A percentile compares a stretch with the other conserved stretches of the same genome.
Evolutionary conservation across 306 rosid species (phyloP).

Genomic region (Betula pendula): DNA sequence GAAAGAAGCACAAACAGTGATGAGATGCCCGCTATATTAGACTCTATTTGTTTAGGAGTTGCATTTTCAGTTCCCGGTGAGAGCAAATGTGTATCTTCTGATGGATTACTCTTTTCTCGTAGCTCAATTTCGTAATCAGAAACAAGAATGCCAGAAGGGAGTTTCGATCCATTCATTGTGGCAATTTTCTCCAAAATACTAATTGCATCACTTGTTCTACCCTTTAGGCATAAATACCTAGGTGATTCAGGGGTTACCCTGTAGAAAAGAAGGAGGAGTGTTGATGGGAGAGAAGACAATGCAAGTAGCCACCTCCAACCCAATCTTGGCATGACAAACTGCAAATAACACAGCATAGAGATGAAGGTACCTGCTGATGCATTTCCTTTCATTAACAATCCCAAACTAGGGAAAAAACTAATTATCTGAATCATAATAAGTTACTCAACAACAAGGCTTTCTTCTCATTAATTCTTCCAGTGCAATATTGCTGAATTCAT

Average conservation of each 20-base stretch:
- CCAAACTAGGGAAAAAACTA: slow-evolving; percentile 9
- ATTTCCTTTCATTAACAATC: slow-evolving; percentile 19
- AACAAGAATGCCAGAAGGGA: slow-evolving; percentile 73
- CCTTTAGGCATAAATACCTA: slow-evolving; percentile 74
- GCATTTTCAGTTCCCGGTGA: slow-evolving; percentile 41
- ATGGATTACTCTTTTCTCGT: slow-evolving; percentile 34
- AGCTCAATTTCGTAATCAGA: slow-evolving; percentile 62
- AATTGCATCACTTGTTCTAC: slow-evolving; percentile 70
- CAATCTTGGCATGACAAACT: slow-evolving; percentile 87
- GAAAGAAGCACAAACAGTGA: slow-evolving; percentile 73
- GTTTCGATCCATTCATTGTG: slow-evolving; percentile 65
- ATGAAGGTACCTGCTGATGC: slow-evolving; percentile 25
- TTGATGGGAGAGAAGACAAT: slow-evolving; percentile 77
- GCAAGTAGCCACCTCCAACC: slow-evolving; percentile 99
- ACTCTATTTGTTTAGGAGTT: slow-evolving; percentile 35
- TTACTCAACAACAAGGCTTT: background rate
- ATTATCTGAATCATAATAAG: background rate
- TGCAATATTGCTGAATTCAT: background rate
- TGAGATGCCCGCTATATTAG: slow-evolving; percentile 50
- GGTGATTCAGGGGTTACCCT: slow-evolving; percentile 87
- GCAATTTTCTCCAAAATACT: slow-evolving; percentile 82
- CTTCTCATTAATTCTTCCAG: background rate
- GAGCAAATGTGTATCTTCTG: slow-evolving; percentile 63
- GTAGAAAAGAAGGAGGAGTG: slow-evolving; percentile 82
- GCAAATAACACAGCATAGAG: slow-evolving; percentile 39